Conservation (phyloP, 2,329 filamentous ascomycete genomes). For the Colletotrichum limetticola region DNA sequence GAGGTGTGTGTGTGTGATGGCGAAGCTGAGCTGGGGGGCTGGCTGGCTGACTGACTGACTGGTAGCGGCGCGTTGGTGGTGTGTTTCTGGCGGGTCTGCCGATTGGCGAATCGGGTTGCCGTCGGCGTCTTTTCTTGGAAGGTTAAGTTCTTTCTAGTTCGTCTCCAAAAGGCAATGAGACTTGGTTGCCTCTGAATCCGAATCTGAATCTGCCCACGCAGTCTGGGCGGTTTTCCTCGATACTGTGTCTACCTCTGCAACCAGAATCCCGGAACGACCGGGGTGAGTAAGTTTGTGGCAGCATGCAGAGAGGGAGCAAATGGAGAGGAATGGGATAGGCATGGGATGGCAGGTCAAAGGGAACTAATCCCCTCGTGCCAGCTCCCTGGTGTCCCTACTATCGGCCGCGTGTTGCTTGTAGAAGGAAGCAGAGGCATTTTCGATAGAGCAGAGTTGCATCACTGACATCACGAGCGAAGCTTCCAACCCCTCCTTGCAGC, state of each 20-base stretch:
- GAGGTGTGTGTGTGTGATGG: slow-evolving; percentile 7
- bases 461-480: slow-evolving; percentile 20
- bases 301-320: background rate
- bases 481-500: slow-evolving; percentile 9
- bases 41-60: background rate
- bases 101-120: background rate
- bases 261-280: background rate
- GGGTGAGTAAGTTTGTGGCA: background rate
- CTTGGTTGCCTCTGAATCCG: background rate
- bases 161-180: background rate
- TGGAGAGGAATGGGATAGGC: slow-evolving; percentile 7
- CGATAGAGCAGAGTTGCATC: background rate
- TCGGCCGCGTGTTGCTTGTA: background rate
- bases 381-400: background rate
- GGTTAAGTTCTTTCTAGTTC: background rate
- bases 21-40: slow-evolving; percentile 12
- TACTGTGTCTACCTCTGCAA: background rate
- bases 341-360: slow-evolving; percentile 15
- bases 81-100: background rate
- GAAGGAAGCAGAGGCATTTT: background rate
- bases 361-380: background rate
- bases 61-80: background rate
- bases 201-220: background rate
- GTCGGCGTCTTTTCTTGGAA: background rate
- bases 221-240: background rate